A percentile compares a stretch with the other conserved stretches of the same genome.
These are phyloP conservation scores for Firmiana major DNA, from an alignment of 345 rosid genomes.

Conservation along the genomic window DNA sequence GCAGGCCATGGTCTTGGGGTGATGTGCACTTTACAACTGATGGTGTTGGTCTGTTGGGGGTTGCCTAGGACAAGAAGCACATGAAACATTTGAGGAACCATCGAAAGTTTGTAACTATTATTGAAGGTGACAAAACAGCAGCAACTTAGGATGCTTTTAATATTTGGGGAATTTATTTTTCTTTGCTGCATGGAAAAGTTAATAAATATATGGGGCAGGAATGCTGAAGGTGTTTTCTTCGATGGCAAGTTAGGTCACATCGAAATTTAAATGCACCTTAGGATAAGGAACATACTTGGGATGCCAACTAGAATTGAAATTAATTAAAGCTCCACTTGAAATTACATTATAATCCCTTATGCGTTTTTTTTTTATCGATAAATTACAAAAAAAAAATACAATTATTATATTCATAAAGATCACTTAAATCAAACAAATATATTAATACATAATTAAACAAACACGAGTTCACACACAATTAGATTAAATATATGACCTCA, in stretches of 20 bases:
- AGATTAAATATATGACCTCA: too few relatives aligned
- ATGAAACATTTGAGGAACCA: not conserved
- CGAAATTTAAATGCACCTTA: not conserved
- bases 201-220: not conserved
- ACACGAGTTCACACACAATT: too few relatives aligned
- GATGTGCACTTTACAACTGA: not conserved
- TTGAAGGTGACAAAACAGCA: not conserved
- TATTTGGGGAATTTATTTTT: not conserved
- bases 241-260: not conserved
- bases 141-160: not conserved
- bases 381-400: too few relatives aligned
- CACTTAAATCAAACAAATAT: too few relatives aligned
- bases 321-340: not conserved
- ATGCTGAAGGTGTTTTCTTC: not conserved
- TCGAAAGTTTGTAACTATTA: not conserved
- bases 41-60: not conserved
- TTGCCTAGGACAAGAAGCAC: not conserved
- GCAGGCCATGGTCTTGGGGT: not conserved
- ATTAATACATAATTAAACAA: too few relatives aligned
- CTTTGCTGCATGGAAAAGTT: too few relatives aligned
- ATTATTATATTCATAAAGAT: too few relatives aligned
- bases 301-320: not conserved
- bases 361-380: too few relatives aligned
- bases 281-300: not conserved
- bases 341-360: too few relatives aligned